Base-by-base conservation (phyloP, 2,329 filamentous ascomycete genomes). In the Teratosphaeria viscida region DNA sequence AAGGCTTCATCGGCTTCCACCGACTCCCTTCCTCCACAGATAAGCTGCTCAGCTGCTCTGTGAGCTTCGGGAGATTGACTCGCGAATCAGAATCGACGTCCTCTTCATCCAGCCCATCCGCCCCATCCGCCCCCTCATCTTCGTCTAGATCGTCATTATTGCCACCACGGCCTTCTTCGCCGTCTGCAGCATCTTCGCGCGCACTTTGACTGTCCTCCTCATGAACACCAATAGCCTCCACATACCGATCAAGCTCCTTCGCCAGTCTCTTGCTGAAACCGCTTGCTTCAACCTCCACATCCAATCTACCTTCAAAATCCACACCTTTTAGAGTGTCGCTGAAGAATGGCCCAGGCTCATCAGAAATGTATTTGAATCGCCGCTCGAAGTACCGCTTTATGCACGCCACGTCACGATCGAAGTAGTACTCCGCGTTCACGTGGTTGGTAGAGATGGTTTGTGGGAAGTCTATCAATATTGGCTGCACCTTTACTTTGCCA, bases 391-490 rank as follows among this genome's bases (percentile, higher is more conserved):
- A 99, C 35, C 89, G 85, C 77, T 96, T 97, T 69, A 99, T 87
- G 74, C 95, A 99, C 63, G 89, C 85, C 14, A 99, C 92, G 68
- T 99, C 94, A 64, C 94, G 86, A 72, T 97, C 89, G 73, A 99
- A 99, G 75, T 99, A 97, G 83, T 92, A 95, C 71, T 96, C 88
- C 19, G 94, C 95, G 70, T 99, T 96, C 39, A 80, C 76, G 71
- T 99, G 94, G 66, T 96, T 90, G 72, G 96, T 90, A 0, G 92
- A 97, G 2, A 99, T 85, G 88, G 96, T 97, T 72, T 99, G 94
- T 0, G 94, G 94, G 71, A 99, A 99, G 76, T 99, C 95, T 68
- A 99, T 99, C 54, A 99, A 78, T 58, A 96, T 84, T 0, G 94
- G 94, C 6, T 84, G 85, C 29, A 95, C 77, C 37, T 74, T 80